phyloP scores from a whole-genome alignment of 177 flowering plant species.

The Vitis hybrid region DNA sequence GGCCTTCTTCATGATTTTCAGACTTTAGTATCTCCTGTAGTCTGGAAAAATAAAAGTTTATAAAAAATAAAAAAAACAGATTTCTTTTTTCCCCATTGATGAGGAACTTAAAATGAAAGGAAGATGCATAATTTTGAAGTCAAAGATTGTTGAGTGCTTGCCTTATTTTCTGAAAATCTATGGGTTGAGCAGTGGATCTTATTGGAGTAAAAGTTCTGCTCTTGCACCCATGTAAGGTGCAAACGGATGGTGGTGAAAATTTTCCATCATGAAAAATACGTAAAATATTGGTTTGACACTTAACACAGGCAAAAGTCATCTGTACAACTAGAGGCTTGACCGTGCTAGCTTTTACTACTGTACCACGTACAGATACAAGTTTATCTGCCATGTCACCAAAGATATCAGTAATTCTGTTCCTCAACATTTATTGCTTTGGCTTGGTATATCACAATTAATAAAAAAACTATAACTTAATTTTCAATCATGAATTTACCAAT shows the following conservation, averaged over 20 bases:
- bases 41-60: constrained; percentile 32
- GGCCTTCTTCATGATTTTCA: constrained; percentile 93
- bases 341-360: constrained; percentile 86
- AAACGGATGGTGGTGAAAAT: constrained; percentile 78
- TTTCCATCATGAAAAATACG: constrained; percentile 91
- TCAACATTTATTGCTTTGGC: neutral
- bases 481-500: constrained; percentile 55
- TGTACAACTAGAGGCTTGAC: constrained; percentile 78
- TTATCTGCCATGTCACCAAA: constrained; percentile 51
- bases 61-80: neutral
- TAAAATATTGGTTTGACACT: constrained; percentile 58
- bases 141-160: constrained; percentile 10
- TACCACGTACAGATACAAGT: constrained; percentile 90
- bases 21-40: constrained; percentile 77
- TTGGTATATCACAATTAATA: constrained; percentile 1
- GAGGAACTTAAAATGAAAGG: neutral
- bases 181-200: constrained; percentile 64
- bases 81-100: neutral
- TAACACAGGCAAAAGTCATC: constrained; percentile 74
- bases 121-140: neutral
- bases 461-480: neutral
- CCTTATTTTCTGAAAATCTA: constrained; percentile 98
- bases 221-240: constrained; percentile 71
- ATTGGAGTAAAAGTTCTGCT: constrained; percentile 71
- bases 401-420: constrained; percentile 4